Base-by-base conservation (phyloP, 176 grass and related monocot species). In the Echinochloa phyllopogon region DNA sequence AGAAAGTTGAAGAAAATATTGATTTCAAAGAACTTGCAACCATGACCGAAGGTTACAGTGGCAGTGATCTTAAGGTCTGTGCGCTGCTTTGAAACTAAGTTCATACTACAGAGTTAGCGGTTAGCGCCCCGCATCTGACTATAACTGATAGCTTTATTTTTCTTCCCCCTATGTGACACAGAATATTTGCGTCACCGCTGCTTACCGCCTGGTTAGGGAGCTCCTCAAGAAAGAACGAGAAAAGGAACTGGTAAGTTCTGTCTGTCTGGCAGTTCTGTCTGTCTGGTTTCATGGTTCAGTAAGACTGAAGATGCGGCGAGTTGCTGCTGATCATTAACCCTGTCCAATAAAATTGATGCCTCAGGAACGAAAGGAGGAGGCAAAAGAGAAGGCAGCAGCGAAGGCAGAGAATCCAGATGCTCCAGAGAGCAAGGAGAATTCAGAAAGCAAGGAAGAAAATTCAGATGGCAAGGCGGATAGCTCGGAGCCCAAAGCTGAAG, bases 21-120 rank as follows among this genome's bases (percentile, higher is more conserved):
- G 92, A 96, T 76, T 92, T 72, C 67, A 99, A 99, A 84, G 94
- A 99, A 87, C 90, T 99, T 69, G 97, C 97, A 25, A 82, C 78
- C 0, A 91, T 96, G 82, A 94, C 97, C 0, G 94, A 96, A 82
- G 94, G 97, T 52, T 99, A 94, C 85, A 96, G 92, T 27, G 97
- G 97, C 38, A 99, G 97, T 25, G 97, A 99, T 75, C 97, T 99
- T 39, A 99, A 99, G 97, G 97, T 99, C 33, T 67, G 78, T 91
- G 53, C 14, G 9, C 18, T 89, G 11, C 25, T 74, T 56, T 16
- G 18, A 55, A 76, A 7, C 36, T 1, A 3, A 14, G 1, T 76
- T 4, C 17, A 36, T 62, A 49, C 4, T 62, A 49, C 4, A 3
- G 11, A 86, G 20, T 38, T 63, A 23, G 8, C 57, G n/a, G n/a